phyloP scores from a whole-genome alignment of 2,329 filamentous ascomycete genomes.

The Nigrospora sphaerica region DNA sequence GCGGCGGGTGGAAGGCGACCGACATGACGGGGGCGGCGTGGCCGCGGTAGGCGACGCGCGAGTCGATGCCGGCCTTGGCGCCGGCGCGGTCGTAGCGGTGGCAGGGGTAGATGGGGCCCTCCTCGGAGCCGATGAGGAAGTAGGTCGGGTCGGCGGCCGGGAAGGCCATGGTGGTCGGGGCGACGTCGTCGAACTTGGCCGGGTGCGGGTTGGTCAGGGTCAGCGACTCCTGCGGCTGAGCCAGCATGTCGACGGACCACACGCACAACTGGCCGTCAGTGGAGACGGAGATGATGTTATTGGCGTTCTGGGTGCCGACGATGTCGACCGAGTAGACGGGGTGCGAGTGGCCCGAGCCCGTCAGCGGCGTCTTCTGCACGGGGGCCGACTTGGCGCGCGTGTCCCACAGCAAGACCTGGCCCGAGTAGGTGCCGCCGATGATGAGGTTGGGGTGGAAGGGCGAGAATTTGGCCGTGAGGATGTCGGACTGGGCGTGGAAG shows the following conservation, averaged over 20 bases:
- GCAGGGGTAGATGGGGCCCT: constrained; percentile 92
- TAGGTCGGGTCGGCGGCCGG: constrained; percentile 93
- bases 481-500: constrained; percentile 93
- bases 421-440: constrained; percentile 91
- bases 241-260: constrained; percentile 97
- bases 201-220: constrained; percentile 81
- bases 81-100: constrained; percentile 96
- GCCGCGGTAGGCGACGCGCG: constrained; percentile 78
- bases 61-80: constrained; percentile 91
- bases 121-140: constrained; percentile 94
- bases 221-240: constrained; percentile 89
- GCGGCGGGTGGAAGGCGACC: constrained; percentile 87
- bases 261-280: constrained; percentile 95
- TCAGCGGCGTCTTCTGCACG: constrained; percentile 92
- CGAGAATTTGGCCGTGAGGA: constrained; percentile 94
- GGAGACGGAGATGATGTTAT: constrained; percentile 95
- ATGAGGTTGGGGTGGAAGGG: constrained; percentile 96
- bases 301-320: constrained; percentile 95
- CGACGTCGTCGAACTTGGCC: constrained; percentile 87
- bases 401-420: constrained; percentile 95
- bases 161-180: constrained; percentile 90
- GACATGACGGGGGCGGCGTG: constrained; percentile 95
- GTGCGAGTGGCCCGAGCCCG: constrained; percentile 90
- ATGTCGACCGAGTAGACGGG: constrained; percentile 94
- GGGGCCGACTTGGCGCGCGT: constrained; percentile 83